Evolutionary conservation across 2,329 filamentous ascomycete species (phyloP).

Genomic region (Biscogniauxia sp.): DNA sequence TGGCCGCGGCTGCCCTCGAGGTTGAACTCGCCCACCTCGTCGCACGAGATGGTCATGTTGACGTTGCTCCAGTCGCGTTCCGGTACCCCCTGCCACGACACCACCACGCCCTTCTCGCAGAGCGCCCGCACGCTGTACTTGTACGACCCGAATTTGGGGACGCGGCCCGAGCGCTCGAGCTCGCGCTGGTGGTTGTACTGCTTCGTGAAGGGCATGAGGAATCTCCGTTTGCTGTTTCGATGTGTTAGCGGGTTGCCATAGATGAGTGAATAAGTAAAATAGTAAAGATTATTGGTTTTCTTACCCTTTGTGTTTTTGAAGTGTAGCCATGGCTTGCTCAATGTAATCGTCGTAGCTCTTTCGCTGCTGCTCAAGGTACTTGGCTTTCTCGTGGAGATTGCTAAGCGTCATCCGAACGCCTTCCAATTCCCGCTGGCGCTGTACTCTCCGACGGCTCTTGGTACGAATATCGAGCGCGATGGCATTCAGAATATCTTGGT

Average conservation of each 20-base stretch:
- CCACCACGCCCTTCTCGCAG: constrained; percentile 88
- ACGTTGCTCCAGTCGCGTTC: constrained; percentile 87
- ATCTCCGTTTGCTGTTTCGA: constrained; percentile 72
- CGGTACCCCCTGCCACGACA: constrained; percentile 82
- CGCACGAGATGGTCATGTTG: constrained; percentile 90
- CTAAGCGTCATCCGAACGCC: constrained; percentile 72
- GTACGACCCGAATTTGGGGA: constrained; percentile 96
- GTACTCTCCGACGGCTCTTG: constrained; percentile 89
- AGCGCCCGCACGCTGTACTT: constrained; percentile 92
- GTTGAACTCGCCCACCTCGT: constrained; percentile 90
- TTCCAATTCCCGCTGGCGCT: constrained; percentile 88
- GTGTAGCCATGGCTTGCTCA: constrained; percentile 94
- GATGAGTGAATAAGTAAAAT: background rate
- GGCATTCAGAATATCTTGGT: constrained; percentile 96
- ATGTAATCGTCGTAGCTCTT: constrained; percentile 99
- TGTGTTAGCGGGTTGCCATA: constrained; percentile 21
- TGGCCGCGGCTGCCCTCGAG: constrained; percentile 87
- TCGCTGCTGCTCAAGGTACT: constrained; percentile 89
- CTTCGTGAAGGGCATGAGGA: constrained; percentile 94
- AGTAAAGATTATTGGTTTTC: constrained; percentile 24
- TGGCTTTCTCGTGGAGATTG: constrained; percentile 80
- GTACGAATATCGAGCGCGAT: constrained; percentile 96
- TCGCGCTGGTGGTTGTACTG: constrained; percentile 99
- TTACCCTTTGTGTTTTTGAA: constrained; percentile 93
- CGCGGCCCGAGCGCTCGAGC: constrained; percentile 84